phyloP scores from a whole-genome alignment of 2,329 filamentous ascomycete genomes.

The Ilyonectria sp. region DNA sequence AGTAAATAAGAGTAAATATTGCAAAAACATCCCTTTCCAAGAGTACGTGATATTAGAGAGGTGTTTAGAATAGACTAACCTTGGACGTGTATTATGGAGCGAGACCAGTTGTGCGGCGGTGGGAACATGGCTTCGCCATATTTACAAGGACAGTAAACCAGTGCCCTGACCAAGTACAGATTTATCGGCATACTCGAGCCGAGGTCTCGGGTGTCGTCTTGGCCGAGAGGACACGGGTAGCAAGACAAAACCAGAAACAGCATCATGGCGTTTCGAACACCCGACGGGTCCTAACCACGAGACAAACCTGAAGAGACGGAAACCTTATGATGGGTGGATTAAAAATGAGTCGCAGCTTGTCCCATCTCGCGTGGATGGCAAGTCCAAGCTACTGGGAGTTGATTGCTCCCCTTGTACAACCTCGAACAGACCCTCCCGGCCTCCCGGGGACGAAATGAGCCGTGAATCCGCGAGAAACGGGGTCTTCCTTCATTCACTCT shows the following conservation, averaged over 20 bases:
- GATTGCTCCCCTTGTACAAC: constrained; percentile 13
- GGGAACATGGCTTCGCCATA: not conserved
- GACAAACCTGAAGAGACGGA: not conserved
- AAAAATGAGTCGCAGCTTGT: constrained; percentile 17
- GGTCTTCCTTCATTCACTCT: not conserved
- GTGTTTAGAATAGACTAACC: not conserved
- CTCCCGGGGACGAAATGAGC: not conserved
- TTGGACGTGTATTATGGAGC: too few relatives aligned
- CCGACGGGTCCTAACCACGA: not conserved
- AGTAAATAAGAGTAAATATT: not conserved
- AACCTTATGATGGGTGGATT: not conserved
- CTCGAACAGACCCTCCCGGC: constrained; percentile 7
- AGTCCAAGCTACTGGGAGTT: not conserved
- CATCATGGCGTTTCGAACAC: constrained; percentile 3
- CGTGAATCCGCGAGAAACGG: not conserved
- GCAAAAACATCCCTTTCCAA: not conserved
- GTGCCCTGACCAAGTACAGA: too few relatives aligned
- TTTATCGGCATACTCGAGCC: not conserved
- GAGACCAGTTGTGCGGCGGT: not conserved
- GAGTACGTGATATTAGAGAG: too few relatives aligned
- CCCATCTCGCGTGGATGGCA: not conserved
- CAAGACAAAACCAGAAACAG: not conserved
- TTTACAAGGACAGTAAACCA: not conserved
- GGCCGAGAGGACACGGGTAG: not conserved
- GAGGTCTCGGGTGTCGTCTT: not conserved